Percentiles rank a stretch among this genome's conserved stretches.
phyloP scores from a whole-genome alignment of 2,329 filamentous ascomycete genomes.

The Aspergillus terreus region DNA sequence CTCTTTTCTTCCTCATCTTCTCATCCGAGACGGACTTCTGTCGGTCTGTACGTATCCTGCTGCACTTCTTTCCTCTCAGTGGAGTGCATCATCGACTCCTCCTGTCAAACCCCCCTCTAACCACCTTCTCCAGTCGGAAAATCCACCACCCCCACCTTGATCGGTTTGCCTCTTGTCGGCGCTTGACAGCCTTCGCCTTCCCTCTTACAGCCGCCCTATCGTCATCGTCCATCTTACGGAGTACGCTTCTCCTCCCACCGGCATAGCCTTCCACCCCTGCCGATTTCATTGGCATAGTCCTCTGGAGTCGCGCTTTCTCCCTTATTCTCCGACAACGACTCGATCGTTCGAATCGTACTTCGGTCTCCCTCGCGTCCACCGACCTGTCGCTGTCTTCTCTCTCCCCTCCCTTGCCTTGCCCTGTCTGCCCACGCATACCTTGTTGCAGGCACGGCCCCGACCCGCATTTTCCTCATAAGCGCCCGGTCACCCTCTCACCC shows the following conservation, averaged over 20 bases:
- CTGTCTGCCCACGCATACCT: slow-evolving; percentile 1
- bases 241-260: background rate
- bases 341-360: no score
- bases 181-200: slow-evolving; percentile 5
- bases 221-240: background rate
- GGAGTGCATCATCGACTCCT: background rate
- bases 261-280: background rate
- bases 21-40: background rate
- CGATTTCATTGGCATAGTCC: background rate
- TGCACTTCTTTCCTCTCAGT: background rate
- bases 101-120: no score
- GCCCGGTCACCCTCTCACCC: background rate
- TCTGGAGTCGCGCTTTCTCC: background rate
- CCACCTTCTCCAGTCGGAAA: no score
- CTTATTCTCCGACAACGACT: background rate
- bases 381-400: background rate
- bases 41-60: background rate
- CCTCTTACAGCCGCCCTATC: slow-evolving; percentile 5
- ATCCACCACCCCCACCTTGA: background rate
- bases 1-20: background rate
- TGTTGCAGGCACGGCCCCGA: background rate
- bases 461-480: background rate
- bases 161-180: slow-evolving; percentile 1
- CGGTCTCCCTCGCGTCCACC: slow-evolving; percentile 5
- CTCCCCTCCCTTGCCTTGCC: slow-evolving; percentile 7